Evolutionary conservation across 2,329 filamentous ascomycete species (phyloP), one percentile per base, ranked within the genome.

Genomic region (Penicillium digitatum): DNA sequence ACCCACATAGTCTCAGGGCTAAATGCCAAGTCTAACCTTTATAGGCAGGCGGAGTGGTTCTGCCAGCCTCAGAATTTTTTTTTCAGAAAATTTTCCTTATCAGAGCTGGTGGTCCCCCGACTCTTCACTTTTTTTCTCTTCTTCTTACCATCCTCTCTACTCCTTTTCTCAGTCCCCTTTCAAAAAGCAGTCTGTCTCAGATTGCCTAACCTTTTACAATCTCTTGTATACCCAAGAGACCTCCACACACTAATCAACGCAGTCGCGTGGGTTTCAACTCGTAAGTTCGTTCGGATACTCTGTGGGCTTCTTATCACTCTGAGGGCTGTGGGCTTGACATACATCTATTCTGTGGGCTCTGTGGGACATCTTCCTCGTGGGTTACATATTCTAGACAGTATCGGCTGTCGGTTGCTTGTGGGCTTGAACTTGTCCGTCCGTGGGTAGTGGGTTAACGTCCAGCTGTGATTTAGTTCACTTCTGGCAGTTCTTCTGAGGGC

Each of bases 251-350:
- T 66, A 66, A 69, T 64, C 69, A 62, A 68, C 66, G 58, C 62
- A 69, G 62, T 61, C 67, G 63, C 63, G 68, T 67, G 67, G 68
- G 67, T 59, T 64, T 62, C 67, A 69, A 66, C 62, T 66, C 63
- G 47, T 62, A 63, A 68, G 66, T 67, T 69, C 66, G 67, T 68
- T 70, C 66, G 68, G 68, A 68, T 66, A 69, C 57, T 64, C 63
- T 69, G 72, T 69, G 72, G 70, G 70, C 62, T 49, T 53, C 65
- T 72, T 66, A 56, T 66, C 62, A 70, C 70, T 71, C 67, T 68
- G 72, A 72, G 70, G 72, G 70, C 72, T 73, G 71, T 71, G 72
- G 73, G 73, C 71, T 75, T 72, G 66, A 66, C 60, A 69, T 70
- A 72, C 64, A 66, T 69, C 66, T 70, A 69, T 73, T 66, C 69